These are phyloP conservation scores for Trametopsis cervina DNA, from an alignment of 768 basidiomycete genomes.

Conservation along the genomic window DNA sequence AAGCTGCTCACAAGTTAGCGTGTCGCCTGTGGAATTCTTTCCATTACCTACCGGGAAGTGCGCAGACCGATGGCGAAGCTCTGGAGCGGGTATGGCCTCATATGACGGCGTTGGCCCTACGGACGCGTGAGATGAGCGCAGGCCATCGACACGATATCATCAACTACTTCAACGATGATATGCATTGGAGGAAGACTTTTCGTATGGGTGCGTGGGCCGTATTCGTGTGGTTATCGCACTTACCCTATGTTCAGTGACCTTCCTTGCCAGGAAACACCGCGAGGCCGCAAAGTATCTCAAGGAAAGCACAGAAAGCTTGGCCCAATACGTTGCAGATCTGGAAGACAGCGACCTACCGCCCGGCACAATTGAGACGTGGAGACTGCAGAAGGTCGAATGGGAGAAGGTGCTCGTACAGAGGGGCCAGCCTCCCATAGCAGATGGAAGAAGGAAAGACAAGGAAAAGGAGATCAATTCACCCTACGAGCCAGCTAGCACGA, in stretches of 20 bases:
- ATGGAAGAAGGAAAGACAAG: background rate
- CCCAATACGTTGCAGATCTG: background rate
- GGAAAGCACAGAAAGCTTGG: slow-evolving; percentile 4
- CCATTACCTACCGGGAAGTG: slow-evolving; percentile 10
- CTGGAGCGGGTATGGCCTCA: slow-evolving; percentile 13
- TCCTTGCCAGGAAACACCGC: background rate
- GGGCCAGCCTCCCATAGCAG: background rate
- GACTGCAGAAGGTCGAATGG: background rate
- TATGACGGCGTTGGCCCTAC: slow-evolving; percentile 4
- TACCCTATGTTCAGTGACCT: background rate
- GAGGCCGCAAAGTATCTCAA: background rate
- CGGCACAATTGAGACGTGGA: background rate
- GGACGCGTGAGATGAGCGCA: slow-evolving; percentile 12
- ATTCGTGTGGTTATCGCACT: background rate
- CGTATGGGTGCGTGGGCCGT: slow-evolving; percentile 8
- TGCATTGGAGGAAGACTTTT: slow-evolving; percentile 9
- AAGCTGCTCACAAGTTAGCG: slow-evolving; percentile 2
- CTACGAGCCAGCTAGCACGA: background rate
- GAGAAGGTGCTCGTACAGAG: background rate
- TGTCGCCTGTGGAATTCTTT: slow-evolving; percentile 10
- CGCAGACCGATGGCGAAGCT: slow-evolving; percentile 14
- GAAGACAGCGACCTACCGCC: background rate
- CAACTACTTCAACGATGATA: slow-evolving; percentile 12
- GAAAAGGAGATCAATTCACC: background rate
- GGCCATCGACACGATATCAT: slow-evolving; percentile 17